Percentiles rank a stretch among this genome's conserved stretches.
Conservation (phyloP, 176 grass and related monocot genomes). For the Zoysia pacifica region DNA sequence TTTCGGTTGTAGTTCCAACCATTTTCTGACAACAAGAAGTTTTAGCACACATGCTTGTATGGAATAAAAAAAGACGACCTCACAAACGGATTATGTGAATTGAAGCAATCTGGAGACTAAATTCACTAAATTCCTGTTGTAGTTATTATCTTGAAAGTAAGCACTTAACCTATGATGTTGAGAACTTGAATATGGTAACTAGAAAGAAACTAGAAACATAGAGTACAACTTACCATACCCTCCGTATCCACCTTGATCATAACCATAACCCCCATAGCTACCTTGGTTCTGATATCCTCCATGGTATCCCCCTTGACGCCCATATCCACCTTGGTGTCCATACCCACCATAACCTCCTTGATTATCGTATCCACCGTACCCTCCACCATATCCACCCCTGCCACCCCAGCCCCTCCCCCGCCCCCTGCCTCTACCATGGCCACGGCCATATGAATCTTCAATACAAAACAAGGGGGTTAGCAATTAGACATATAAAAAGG, state of each 20-base stretch:
- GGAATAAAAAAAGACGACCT: background rate
- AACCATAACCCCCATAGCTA: slow-evolving; percentile 74
- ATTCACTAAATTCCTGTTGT: background rate
- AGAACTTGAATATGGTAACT: background rate
- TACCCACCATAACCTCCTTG: slow-evolving; percentile 77
- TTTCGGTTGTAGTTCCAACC: slow-evolving; percentile 72
- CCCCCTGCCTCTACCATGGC: slow-evolving; percentile 71
- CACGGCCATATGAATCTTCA: slow-evolving; percentile 75
- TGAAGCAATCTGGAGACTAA: background rate
- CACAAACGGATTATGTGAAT: background rate
- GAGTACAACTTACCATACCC: slow-evolving; percentile 52
- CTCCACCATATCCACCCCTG: slow-evolving; percentile 65
- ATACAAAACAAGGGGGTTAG: slow-evolving; percentile 28
- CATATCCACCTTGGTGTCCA: slow-evolving; percentile 68
- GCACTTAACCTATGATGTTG: background rate
- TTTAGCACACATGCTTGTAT: slow-evolving; percentile 9
- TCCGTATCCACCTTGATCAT: slow-evolving; percentile 81
- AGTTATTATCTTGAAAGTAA: background rate
- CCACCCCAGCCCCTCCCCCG: slow-evolving; percentile 63
- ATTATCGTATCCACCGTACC: slow-evolving; percentile 62
- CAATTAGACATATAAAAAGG: background rate
- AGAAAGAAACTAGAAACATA: slow-evolving; percentile 1
- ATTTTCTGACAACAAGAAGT: slow-evolving; percentile 55
- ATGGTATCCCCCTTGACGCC: slow-evolving; percentile 56
- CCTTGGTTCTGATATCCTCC: slow-evolving; percentile 76